These are phyloP conservation scores for Themeda triandra DNA, from an alignment of 176 grass and related monocot species.

Conservation along the genomic window DNA sequence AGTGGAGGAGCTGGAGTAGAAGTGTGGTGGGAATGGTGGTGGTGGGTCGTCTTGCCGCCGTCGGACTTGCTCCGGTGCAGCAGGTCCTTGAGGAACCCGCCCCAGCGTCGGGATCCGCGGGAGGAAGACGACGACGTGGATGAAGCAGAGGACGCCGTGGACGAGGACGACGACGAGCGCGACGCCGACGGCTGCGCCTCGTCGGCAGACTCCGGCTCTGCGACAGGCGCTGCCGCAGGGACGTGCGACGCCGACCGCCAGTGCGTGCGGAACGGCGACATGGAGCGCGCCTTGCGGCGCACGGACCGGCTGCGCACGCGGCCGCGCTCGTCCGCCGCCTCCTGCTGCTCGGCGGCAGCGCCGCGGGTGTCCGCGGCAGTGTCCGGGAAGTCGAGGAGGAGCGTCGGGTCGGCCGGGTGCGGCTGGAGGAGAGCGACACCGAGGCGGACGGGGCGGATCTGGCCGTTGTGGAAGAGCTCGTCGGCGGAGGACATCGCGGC, in stretches of 20 bases:
- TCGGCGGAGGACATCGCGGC: constrained; percentile 85
- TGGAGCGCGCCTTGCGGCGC: constrained; percentile 58
- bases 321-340: not conserved
- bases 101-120: constrained; percentile 65
- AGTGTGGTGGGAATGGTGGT: not conserved
- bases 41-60: constrained; percentile 32
- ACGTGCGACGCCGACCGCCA: not conserved
- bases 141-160: constrained; percentile 38
- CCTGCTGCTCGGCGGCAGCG: not conserved
- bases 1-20: too few relatives aligned
- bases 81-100: constrained; percentile 81
- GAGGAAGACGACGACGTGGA: constrained; percentile 46
- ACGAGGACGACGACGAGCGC: too few relatives aligned
- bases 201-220: not conserved
- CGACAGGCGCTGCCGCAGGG: not conserved
- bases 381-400: fast-evolving
- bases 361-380: too few relatives aligned
- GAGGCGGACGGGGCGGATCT: constrained; percentile 69
- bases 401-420: not conserved
- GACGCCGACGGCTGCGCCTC: constrained; percentile 31
- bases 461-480: constrained; percentile 88
- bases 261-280: constrained; percentile 67
- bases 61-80: constrained; percentile 92
- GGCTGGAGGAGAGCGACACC: constrained; percentile 42
- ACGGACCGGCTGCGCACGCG: constrained; percentile 49